Conservation (phyloP, 148 eudicot genomes). For the Cornus suecica region DNA sequence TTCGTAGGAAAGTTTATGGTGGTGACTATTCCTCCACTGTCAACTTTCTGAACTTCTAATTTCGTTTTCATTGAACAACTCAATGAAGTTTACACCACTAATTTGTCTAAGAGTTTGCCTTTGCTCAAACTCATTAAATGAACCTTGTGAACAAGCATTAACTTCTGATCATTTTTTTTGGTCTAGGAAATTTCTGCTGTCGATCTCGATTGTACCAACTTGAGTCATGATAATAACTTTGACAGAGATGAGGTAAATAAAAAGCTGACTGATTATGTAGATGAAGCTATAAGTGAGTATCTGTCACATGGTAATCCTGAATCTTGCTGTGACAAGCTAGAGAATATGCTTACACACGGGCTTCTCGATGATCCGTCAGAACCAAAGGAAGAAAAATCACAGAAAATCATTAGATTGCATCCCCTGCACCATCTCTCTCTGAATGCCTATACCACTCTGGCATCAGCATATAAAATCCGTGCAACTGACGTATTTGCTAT, state of each 20-base stretch:
- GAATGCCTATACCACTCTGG: conserved; percentile 42
- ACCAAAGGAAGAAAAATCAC: conserved; percentile 14
- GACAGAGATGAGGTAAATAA: conserved; percentile 14
- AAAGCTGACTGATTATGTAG: conserved; percentile 29
- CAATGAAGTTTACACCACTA: neutral
- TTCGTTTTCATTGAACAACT: neutral
- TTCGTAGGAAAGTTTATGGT: neutral
- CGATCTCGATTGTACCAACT: neutral
- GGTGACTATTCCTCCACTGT: neutral
- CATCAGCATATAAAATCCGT: conserved; percentile 36
- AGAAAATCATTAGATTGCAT: conserved; percentile 25
- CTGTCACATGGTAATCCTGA: conserved; percentile 30
- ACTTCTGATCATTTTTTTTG: neutral
- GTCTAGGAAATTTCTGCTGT: conserved; percentile 28
- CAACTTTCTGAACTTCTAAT: neutral
- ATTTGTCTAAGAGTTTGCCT: neutral
- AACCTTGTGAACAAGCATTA: neutral
- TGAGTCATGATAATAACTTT: neutral
- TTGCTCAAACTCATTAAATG: neutral
- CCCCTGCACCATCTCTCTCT: conserved; percentile 46
- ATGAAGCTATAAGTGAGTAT: conserved; percentile 33
- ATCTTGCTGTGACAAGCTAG: conserved; percentile 46
- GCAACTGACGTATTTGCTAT: conserved; percentile 18
- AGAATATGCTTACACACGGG: conserved; percentile 30
- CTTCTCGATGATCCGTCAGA: conserved; percentile 7